Percentiles rank a stretch among this genome's conserved stretches.
Conservation (phyloP, 2,329 filamentous ascomycete species). For the Myriangium duriaei region DNA sequence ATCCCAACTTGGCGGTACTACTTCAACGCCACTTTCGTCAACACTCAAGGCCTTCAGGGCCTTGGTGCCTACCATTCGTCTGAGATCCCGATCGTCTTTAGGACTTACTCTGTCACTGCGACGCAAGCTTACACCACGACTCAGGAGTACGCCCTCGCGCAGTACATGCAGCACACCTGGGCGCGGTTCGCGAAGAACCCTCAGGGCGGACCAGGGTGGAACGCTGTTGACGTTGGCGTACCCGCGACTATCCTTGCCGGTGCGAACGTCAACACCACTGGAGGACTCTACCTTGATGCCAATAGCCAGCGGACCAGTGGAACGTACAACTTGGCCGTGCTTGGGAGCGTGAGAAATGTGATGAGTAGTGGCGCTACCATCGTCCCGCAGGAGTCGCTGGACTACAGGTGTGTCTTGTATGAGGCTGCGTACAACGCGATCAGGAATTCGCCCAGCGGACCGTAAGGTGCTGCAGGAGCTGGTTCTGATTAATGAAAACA, state of each 20-base stretch:
- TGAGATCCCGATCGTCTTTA: conserved; percentile 26
- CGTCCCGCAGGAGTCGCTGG: conserved; percentile 18
- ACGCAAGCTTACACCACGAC: conserved; percentile 18
- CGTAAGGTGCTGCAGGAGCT: too few species aligned
- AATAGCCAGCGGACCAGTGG: conserved; percentile 14
- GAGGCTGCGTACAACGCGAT: conserved; percentile 14
- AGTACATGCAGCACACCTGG: conserved; percentile 23
- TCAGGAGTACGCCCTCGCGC: conserved; percentile 21
- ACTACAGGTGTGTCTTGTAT: conserved; percentile 19
- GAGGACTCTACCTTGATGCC: conserved; percentile 14
- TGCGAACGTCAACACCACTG: conserved; percentile 13
- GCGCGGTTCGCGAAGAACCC: conserved; percentile 27
- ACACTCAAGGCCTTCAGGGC: conserved; percentile 19
- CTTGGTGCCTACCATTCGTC: conserved; percentile 24
- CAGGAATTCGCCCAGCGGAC: conserved; percentile 1
- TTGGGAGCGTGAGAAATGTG: conserved; percentile 17
- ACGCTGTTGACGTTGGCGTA: conserved; percentile 17
- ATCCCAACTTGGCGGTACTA: conserved; percentile 27
- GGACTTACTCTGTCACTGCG: conserved; percentile 20
- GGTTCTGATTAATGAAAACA: too few species aligned
- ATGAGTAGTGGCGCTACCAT: conserved; percentile 20
- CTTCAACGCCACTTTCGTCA: conserved; percentile 25
- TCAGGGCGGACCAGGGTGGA: conserved; percentile 26
- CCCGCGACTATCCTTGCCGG: conserved; percentile 15
- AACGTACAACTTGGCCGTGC: conserved; percentile 16